These are phyloP conservation scores for Cladophialophora yegresii DNA, from an alignment of 2,329 filamentous ascomycete genomes.

Conservation along the genomic window DNA sequence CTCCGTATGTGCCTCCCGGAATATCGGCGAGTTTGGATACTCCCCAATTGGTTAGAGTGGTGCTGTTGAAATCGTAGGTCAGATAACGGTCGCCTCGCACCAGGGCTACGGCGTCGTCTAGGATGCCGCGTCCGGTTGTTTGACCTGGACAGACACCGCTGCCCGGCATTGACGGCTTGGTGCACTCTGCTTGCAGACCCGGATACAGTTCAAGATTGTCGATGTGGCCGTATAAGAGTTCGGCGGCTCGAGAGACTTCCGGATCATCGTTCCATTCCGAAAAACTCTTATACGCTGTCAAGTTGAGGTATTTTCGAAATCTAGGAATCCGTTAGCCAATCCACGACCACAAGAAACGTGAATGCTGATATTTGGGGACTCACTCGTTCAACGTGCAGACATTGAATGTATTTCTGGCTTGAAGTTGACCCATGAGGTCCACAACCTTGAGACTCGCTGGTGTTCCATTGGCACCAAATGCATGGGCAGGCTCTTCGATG, in stretches of 20 bases:
- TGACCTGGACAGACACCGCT: conserved; percentile 51
- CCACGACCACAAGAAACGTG: not conserved
- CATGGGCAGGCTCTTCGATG: conserved; percentile 53
- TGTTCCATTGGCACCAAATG: conserved; percentile 55
- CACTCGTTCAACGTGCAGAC: conserved; percentile 57
- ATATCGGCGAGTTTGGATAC: conserved; percentile 47
- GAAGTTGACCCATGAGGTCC: conserved; percentile 53
- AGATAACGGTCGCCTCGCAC: conserved; percentile 52
- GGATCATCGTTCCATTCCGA: conserved; percentile 42
- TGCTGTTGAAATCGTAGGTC: conserved; percentile 53
- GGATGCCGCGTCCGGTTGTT: conserved; percentile 50
- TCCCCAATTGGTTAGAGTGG: conserved; percentile 55
- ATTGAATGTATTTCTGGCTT: conserved; percentile 52
- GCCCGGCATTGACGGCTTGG: conserved; percentile 53
- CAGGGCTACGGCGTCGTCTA: conserved; percentile 53
- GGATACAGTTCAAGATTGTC: conserved; percentile 55
- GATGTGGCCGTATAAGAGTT: conserved; percentile 48
- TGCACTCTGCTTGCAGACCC: conserved; percentile 54
- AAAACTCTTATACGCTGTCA: conserved; percentile 43
- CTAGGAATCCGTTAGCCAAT: conserved; percentile 6
- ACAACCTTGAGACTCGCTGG: conserved; percentile 52
- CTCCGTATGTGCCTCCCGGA: conserved; percentile 49
- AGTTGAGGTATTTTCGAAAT: conserved; percentile 41
- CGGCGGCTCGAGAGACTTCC: conserved; percentile 42
- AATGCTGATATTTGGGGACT: conserved; percentile 27